Base-by-base conservation (phyloP, 2,329 filamentous ascomycete genomes). In the Stachybotrys elegans region DNA sequence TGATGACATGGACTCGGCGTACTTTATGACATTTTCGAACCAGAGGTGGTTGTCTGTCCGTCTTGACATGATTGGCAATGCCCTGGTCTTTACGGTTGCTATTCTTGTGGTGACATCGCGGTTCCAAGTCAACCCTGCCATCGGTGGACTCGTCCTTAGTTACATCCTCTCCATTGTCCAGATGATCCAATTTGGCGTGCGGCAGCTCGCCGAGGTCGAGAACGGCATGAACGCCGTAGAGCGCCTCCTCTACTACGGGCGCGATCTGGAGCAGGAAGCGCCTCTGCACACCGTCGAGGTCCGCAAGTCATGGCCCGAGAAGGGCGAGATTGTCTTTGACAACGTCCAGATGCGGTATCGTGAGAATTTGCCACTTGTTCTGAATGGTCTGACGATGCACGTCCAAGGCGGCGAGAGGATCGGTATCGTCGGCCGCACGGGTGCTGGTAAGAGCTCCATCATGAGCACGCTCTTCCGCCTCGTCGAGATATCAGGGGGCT, bases 141-240 rank as follows among this genome's bases (percentile, higher is more conserved):
- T 89, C 44, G 84, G 81, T 37, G 93, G 93, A 17, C 72, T 97
- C 31, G 90, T 97, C 0, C 75, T 98, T 19, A 93, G 87, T 38
- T 97, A 97, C 65, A 95, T 97, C 58, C 76, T 98, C 16, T 79
- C 85, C 13, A 95, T 96, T 57, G 90, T 95, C 16, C 88, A 94
- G 63, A 90, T 96, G 86, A 84, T 97, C 51, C 92, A 96, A 60
- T 96, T 96, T 65, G 92, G 89, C 1, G 88, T 97, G 16, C 81
- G 93, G 16, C 92, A 97, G 66, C 75, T 96, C 7, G 92, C 92
- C 21, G 92, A 96, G 64, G 89, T 97, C 8, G 92, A 97, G 65
- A 97, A 96, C 67, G 89, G 91, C 59, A 97, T 97, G 92, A 97
- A 96, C 62, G 84, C 91, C 0, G 93, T 94, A 0, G 92, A 97